Conservation (phyloP, 495 filamentous ascomycete genomes). For the Penicillium antarcticum region DNA sequence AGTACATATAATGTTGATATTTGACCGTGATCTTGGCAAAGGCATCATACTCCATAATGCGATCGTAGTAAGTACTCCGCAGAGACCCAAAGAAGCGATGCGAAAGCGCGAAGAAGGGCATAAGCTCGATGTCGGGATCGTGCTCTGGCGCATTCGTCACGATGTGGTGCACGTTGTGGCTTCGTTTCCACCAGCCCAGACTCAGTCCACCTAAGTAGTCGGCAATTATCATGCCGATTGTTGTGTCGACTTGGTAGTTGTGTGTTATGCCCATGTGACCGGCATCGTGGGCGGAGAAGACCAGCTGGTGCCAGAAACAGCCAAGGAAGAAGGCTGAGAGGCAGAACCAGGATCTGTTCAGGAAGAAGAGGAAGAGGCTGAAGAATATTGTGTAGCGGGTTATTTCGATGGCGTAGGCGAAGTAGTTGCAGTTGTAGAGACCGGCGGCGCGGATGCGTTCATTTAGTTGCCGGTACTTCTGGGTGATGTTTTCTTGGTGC, state of each 20-base stretch:
- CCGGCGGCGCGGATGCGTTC: slow-evolving; percentile 63
- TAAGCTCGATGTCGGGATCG: slow-evolving; percentile 87
- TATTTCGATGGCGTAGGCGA: slow-evolving; percentile 66
- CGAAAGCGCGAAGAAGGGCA: slow-evolving; percentile 84
- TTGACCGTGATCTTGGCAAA: slow-evolving; percentile 62
- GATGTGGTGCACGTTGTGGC: slow-evolving; percentile 92
- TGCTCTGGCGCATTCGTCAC: slow-evolving; percentile 90
- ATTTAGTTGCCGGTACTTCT: slow-evolving; percentile 68
- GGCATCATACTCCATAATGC: slow-evolving; percentile 72
- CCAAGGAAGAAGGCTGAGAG: slow-evolving; percentile 67
- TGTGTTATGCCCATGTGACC: slow-evolving; percentile 94
- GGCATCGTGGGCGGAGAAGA: slow-evolving; percentile 87
- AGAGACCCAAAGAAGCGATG: slow-evolving; percentile 71
- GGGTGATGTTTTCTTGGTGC: slow-evolving; percentile 67
- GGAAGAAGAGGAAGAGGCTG: slow-evolving; percentile 49
- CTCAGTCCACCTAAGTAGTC: slow-evolving; percentile 82
- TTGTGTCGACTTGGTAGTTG: slow-evolving; percentile 70
- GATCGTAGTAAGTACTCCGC: slow-evolving; percentile 77
- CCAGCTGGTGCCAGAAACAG: slow-evolving; percentile 82
- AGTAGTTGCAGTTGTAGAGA: slow-evolving; percentile 78
- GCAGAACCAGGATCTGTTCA: slow-evolving; percentile 10
- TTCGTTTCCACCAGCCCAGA: slow-evolving; percentile 90
- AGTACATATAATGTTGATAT: slow-evolving; percentile 76
- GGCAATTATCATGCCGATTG: slow-evolving; percentile 80
- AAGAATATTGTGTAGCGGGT: slow-evolving; percentile 64